Evolutionary conservation across 140 eudicot species (phyloP), one percentile per base, ranked within the genome.

Genomic region (Cichorium intybus): DNA sequence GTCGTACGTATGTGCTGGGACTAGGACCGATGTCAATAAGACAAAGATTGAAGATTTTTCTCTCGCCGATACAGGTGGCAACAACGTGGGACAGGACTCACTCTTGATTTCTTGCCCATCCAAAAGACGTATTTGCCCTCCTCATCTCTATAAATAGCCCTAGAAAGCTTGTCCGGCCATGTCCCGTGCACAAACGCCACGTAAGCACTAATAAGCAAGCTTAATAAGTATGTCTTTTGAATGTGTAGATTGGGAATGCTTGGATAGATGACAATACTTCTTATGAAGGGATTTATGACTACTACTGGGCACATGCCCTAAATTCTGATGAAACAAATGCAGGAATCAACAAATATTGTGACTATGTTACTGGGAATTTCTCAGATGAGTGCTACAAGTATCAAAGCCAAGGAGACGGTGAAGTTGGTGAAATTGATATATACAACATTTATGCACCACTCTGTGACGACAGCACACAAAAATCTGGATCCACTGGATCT

Each of bases 201-300:
- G n/a, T n/a, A n/a, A n/a, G n/a, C n/a, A n/a, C n/a, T n/a, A n/a
- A n/a, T n/a, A n/a, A n/a, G n/a, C n/a, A n/a, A n/a, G n/a, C n/a
- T n/a, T n/a, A n/a, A n/a, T n/a, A 27, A 27, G 3, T 0, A 0
- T 27, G 3, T 27, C 5, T 27, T 27, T 2, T 27, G 17, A 10
- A 17, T 56, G 18, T 70, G 56, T 75, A 87, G 95, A 80, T 87
- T 57, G 90, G 87, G 11, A 83, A 87, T 74, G 90, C 90, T 7
- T 76, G 69, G 79, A 56, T 87, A 48, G 84, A 87, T 49, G 82
- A 78, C 24, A 46, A 5, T 24, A 72, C 73, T 1, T 24, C 57
- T n/a, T 0, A 2, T 23, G 24, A 72, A 37, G 95, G 90, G 37
- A 23, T 39, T 14, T 72, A 16, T 59, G 87, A 87, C 69, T 79